Evolutionary conservation across 805 yeast genomes (phyloP), one percentile per base, ranked within the genome.

Genomic region (Tanozyma kutaoensis): DNA sequence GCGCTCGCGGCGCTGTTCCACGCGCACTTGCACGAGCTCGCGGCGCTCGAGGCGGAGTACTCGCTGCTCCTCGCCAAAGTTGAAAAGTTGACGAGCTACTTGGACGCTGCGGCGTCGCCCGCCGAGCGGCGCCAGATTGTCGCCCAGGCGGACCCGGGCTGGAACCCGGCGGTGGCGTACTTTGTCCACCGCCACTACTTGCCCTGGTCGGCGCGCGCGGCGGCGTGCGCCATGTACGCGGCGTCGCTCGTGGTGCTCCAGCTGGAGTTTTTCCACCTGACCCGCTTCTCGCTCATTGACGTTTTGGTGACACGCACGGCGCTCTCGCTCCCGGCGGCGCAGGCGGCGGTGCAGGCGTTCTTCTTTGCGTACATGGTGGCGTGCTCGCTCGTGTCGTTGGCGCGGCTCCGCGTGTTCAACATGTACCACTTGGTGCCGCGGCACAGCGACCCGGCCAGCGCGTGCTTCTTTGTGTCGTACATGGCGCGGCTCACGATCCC

Each of bases 401-500:
- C 86, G 4, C 64, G 69, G 25, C 62, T 81, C 32, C 71, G 74
- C 33, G 54, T 82, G 5, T 82, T 82, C 59, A 76, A 77, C 43
- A 63, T 77, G 47, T 82, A 80, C 45, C 85, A 78, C 34, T 60
- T 82, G 31, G 84, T 78, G 10, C 72, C 76, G 12, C 65, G 64
- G 35, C 66, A 72, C 28, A 75, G 88, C 0, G 88, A 77, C 43
- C 76, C 81, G 0, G 77, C 80, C 0, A 72, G 82, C 11, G 66
- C 78, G 14, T 62, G 81, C 19, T 15, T 15, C 45, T 82, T 79
- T 46, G 72, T 85, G 13, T 76, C 79, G 40, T 81, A 82, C 40
- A 73, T 81, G 12, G 77, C 86, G 27, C 71, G 94, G 35, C 56
- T 82, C 45, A 79, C 93, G 0, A 74, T 82, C 9, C 94, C 94